Base-by-base conservation (phyloP, 2,329 filamentous ascomycete species). In the Ploettnerulaceae sp. region DNA sequence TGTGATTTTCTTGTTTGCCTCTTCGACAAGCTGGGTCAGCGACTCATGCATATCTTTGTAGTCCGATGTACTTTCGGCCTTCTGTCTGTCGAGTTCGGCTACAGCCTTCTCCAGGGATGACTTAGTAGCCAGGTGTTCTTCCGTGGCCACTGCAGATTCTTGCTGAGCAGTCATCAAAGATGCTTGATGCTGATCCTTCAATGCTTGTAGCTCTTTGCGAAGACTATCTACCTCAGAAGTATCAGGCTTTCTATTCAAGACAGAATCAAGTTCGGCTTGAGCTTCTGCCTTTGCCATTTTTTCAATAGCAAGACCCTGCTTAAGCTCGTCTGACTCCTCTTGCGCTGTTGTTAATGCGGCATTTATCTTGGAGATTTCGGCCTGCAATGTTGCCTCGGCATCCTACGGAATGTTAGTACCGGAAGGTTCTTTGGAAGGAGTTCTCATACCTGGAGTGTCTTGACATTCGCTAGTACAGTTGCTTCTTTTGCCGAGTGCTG, bases 1-100 rank as follows among this genome's bases (percentile, higher is more conserved):
- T n/a, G 55, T 45, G 26, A 48, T 53, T 32, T 61, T 62, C 42
- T 61, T 61, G 33, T 59, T 57, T 41, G 75, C 74, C 57, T 82
- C 78, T 60, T 82, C 78, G 2, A 81, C 70, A 43, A 82, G 66
- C 55, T 75, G 66, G 4, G 75, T 80, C 69, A 83, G 71, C 50
- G 74, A 79, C 41, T 83, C 77, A 59, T 79, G 76, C 67, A 83
- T 75, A 53, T 81, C 77, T 59, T 76, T 72, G 7, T 73, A 71
- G 56, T 79, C 74, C 18, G 72, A 69, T 61, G 68, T 69, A 55
- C 71, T 67, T 4, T 76, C 72, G 17, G 71, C 67, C 62, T 69
- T 72, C 56, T 73, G 66, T 6, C 74, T 70, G 51, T 77, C 73
- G 0, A 81, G 66, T 41, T 79, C 75, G 61, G 77, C 76, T 50